These are phyloP conservation scores for Lolium rigidum DNA, from an alignment of 176 grass and related monocot species.

Conservation along the genomic window DNA sequence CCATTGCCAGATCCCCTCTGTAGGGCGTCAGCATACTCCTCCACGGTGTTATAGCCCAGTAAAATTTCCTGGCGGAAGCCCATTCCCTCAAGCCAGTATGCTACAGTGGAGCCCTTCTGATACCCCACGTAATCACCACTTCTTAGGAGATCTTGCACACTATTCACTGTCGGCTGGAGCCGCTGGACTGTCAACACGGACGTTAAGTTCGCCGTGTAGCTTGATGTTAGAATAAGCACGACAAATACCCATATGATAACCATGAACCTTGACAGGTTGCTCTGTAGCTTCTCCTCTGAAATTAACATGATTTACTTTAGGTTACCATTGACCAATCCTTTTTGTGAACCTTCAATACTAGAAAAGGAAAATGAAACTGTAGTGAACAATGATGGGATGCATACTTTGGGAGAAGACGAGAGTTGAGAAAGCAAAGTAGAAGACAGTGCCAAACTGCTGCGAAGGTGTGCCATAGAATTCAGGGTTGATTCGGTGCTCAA, in stretches of 20 bases:
- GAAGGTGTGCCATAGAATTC: conserved; percentile 63
- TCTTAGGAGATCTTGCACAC: conserved; percentile 55
- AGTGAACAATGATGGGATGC: not conserved
- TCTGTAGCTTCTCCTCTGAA: conserved; percentile 88
- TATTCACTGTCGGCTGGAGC: conserved; percentile 74
- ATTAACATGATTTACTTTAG: not conserved
- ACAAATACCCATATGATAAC: conserved; percentile 87
- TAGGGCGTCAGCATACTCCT: conserved; percentile 63
- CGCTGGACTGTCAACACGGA: conserved; percentile 57
- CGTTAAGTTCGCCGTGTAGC: conserved; percentile 14
- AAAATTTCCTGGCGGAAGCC: conserved; percentile 48
- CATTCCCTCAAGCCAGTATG: conserved; percentile 21
- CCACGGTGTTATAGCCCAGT: conserved; percentile 49
- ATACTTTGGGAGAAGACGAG: conserved; percentile 92
- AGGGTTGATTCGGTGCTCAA: conserved; percentile 76
- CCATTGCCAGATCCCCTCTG: conserved; percentile 55
- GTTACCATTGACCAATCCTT: not conserved
- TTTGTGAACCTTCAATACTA: not conserved
- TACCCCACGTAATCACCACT: conserved; percentile 53
- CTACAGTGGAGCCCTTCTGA: conserved; percentile 69
- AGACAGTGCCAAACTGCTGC: conserved; percentile 76
- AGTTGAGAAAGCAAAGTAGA: conserved; percentile 91
- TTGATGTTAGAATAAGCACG: conserved; percentile 87
- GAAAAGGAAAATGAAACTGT: not conserved
- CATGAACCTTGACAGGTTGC: conserved; percentile 79